Evolutionary conservation across 1,284 basidiomycete species (phyloP), one percentile per base, ranked within the genome.

Genomic region (Uromyces viciae-fabae): DNA sequence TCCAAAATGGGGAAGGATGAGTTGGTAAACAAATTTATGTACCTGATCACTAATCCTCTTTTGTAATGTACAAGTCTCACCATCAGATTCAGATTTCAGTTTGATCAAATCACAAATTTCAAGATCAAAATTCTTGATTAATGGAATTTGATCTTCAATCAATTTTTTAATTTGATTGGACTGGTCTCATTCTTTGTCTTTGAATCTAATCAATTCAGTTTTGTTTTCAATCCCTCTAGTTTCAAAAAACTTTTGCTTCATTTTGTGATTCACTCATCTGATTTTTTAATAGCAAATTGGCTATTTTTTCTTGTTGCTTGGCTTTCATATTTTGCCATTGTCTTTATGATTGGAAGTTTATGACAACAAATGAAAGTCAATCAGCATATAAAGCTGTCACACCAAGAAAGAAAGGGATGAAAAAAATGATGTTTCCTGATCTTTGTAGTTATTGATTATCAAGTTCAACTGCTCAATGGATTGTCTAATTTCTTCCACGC

Each of bases 21-120:
- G 64, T 4, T 28, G n/a, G 7, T 4, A 19, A 46, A 2, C 19
- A 33, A 52, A 22, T 15, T 3, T 11, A n/a, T n/a, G 46, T 38
- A 75, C 74, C 74, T 75, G 74, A 75, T 64, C 58, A 62, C 4
- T 64, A 38, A 64, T 49, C 9, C 74, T 54, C 33, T 75, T 75
- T 58, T 62, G 43, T 38, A 75, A 31, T 22, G 74, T 46, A 25
- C 74, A 33, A 22, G 62, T 58, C 42, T 75, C 74, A 25, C 74
- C 74, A 46, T 75, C 74, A 25, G 56, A 25, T 31, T 62, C 74
- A 31, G 56, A 46, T 31, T 75, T 75, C 25, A 38, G 31, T 28
- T 36, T 46, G 25, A 75, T 31, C 22, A 75, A 28, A 28, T 75
- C 74, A 15, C 74, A 38, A 28, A 62, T 52, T 31, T 75, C 58